Conservation (phyloP, 306 rosid species). For the Heteromeles arbutifolia region DNA sequence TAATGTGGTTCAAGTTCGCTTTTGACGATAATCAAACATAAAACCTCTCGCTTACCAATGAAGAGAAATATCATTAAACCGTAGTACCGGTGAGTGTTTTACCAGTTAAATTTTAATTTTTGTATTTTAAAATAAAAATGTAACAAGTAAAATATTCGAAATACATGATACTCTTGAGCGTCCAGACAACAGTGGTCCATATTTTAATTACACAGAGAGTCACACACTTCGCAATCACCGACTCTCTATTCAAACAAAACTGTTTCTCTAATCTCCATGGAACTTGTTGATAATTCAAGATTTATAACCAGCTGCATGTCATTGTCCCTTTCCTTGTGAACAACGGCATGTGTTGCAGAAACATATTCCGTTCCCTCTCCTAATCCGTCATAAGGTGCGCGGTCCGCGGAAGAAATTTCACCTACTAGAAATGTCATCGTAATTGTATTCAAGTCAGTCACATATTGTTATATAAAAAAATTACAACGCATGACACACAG, state of each 20-base stretch:
- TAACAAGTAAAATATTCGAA: too few species aligned
- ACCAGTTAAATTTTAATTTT: too few species aligned
- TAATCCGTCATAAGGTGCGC: neutral
- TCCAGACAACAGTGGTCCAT: neutral
- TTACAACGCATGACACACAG: fast-evolving
- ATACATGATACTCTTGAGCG: neutral
- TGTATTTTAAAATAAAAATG: too few species aligned
- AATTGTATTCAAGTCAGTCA: too few species aligned
- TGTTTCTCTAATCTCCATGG: neutral
- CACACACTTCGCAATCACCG: neutral
- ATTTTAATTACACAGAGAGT: neutral
- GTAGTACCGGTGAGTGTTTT: fast-evolving
- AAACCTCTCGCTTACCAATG: fast-evolving
- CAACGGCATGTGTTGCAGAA: neutral
- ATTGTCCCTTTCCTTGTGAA: neutral
- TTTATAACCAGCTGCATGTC: neutral
- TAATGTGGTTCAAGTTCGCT: fast-evolving
- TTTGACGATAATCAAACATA: fast-evolving
- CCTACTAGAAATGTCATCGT: too few species aligned
- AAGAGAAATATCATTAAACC: fast-evolving
- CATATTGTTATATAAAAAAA: too few species aligned
- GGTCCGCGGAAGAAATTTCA: too few species aligned
- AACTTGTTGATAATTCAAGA: neutral
- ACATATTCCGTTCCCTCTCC: neutral
- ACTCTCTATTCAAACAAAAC: neutral